Evolutionary conservation across 768 basidiomycete species (phyloP).

Genomic region (Boletus insuetus): DNA sequence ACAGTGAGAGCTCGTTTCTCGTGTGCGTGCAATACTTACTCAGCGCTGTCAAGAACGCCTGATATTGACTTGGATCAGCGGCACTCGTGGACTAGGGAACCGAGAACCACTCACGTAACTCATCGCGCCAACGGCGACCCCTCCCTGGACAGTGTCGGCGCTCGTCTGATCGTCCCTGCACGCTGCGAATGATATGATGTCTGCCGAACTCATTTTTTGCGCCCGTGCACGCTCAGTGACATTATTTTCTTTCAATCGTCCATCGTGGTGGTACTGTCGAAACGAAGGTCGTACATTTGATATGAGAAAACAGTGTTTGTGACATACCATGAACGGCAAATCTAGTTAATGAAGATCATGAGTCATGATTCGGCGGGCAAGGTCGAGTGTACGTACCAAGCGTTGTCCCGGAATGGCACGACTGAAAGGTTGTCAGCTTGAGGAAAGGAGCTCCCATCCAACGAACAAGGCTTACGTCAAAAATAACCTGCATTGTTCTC

Average conservation of each 20-base stretch:
- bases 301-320: background rate
- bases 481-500: conserved; percentile 35
- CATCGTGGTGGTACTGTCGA: conserved; percentile 56
- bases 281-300: background rate
- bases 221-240: conserved; percentile 32
- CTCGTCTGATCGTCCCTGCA: conserved; percentile 73
- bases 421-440: conserved; percentile 25
- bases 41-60: conserved; percentile 63
- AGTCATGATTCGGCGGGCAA: background rate
- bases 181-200: conserved; percentile 78
- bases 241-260: conserved; percentile 47
- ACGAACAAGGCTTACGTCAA: conserved; percentile 40
- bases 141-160: conserved; percentile 63
- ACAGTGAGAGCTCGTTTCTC: background rate
- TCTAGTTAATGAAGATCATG: conserved; percentile 10
- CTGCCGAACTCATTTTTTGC: conserved; percentile 62
- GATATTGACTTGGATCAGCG: conserved; percentile 2
- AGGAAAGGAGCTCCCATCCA: background rate
- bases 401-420: conserved; percentile 50
- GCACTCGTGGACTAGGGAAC: too few species aligned
- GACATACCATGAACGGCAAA: conserved; percentile 29
- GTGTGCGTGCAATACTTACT: conserved; percentile 26
- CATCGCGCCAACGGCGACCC: conserved; percentile 75
- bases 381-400: conserved; percentile 31
- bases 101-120: conserved; percentile 55